A percentile compares a stretch with the other conserved stretches of the same genome.
These are phyloP conservation scores for Teunomyces pallodes DNA, from an alignment of 805 yeast genomes.

Conservation along the genomic window DNA sequence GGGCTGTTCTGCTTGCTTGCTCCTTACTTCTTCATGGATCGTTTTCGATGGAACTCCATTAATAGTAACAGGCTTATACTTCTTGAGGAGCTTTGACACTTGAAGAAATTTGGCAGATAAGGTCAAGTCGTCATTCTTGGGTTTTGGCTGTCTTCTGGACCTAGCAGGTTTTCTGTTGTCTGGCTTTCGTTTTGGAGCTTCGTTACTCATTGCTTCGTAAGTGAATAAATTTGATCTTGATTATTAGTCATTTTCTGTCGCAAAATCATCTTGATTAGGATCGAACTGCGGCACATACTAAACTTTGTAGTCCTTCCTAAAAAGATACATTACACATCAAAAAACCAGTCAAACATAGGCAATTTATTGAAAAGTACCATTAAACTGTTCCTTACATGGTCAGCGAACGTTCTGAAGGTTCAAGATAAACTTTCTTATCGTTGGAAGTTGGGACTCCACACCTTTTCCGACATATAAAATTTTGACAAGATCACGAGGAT, in stretches of 20 bases:
- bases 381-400: too few species aligned
- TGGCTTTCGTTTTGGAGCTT: neutral
- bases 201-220: neutral
- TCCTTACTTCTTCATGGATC: conserved; percentile 4
- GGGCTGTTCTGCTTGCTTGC: conserved; percentile 6
- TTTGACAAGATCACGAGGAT: neutral
- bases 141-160: neutral
- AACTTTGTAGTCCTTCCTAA: neutral
- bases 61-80: conserved; percentile 34
- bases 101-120: conserved; percentile 12
- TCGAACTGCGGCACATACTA: neutral
- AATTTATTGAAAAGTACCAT: too few species aligned
- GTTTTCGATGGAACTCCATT: conserved; percentile 26
- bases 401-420: too few species aligned
- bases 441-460: neutral
- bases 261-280: neutral
- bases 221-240: neutral
- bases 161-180: conserved; percentile 1
- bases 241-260: conserved; percentile 1
- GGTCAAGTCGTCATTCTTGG: neutral
- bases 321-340: too few species aligned
- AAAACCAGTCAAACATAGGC: too few species aligned
- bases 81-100: conserved; percentile 30
- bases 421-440: neutral
- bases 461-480: neutral